Percentiles rank a stretch among this genome's conserved stretches.
phyloP scores from a whole-genome alignment of 192 early-diverging fungal species.

The Coemansia asiatica region DNA sequence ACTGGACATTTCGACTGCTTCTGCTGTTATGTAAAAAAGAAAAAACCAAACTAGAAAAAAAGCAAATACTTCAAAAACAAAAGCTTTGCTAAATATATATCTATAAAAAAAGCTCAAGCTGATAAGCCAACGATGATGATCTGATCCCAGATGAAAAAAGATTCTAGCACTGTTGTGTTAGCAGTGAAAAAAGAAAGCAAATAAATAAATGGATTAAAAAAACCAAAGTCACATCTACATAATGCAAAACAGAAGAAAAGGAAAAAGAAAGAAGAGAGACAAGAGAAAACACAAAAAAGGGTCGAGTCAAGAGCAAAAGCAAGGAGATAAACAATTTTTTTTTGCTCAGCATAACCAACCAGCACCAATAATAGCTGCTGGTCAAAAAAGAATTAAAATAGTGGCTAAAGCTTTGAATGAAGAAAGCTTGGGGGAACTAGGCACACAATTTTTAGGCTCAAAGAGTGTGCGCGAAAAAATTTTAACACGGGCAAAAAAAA shows the following conservation, averaged over 20 bases:
- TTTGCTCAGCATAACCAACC: too few relatives aligned
- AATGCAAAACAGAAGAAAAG: background rate
- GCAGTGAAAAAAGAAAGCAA: background rate
- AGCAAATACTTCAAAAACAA: background rate
- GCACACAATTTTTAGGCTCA: background rate
- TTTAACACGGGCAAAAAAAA: slow-evolving; percentile 1
- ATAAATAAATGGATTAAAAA: background rate
- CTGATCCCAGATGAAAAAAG: background rate
- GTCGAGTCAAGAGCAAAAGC: background rate
- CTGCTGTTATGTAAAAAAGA: background rate
- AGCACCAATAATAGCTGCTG: background rate
- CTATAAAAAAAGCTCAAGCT: background rate
- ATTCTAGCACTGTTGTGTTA: background rate
- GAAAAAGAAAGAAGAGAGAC: background rate
- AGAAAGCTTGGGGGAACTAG: background rate
- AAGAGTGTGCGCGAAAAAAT: slow-evolving; percentile 5
- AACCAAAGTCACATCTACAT: slow-evolving; percentile 9
- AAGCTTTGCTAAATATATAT: background rate
- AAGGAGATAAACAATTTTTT: slow-evolving; percentile 1
- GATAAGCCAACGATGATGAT: background rate
- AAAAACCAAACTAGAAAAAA: background rate
- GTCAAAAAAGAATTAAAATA: background rate
- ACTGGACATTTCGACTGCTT: slow-evolving; percentile 60
- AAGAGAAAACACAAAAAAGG: background rate
- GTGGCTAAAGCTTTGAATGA: background rate